Evolutionary conservation across 78 protist genomes (phyloP).

Genomic region (Dictyostelium purpureum): DNA sequence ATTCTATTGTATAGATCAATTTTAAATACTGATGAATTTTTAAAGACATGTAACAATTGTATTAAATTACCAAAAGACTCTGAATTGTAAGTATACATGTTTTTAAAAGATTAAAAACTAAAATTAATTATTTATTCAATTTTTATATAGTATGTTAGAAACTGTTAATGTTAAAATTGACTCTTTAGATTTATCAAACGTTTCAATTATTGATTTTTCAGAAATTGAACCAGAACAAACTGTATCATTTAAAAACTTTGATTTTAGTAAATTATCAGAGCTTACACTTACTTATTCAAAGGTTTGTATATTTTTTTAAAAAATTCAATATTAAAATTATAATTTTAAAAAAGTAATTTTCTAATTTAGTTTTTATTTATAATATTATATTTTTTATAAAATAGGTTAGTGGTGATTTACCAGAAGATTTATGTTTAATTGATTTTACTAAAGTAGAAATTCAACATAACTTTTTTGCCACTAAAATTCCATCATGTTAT

Average conservation of each 20-base stretch:
- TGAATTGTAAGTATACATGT: too few relatives aligned
- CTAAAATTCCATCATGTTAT: not conserved
- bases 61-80: not conserved
- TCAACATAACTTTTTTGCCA: not conserved
- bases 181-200: not conserved
- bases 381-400: too few relatives aligned
- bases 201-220: not conserved
- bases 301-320: not conserved
- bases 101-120: too few relatives aligned
- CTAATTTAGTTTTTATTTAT: too few relatives aligned
- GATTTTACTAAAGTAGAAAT: not conserved
- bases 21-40: too few relatives aligned
- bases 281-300: not conserved
- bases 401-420: not conserved
- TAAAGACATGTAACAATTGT: not conserved
- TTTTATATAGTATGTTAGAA: not conserved
- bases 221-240: not conserved
- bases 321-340: too few relatives aligned
- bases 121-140: too few relatives aligned
- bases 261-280: not conserved
- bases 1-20: too few relatives aligned
- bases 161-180: not conserved
- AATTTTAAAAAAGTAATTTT: too few relatives aligned
- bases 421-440: not conserved
- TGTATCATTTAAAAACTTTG: not conserved